phyloP scores from a whole-genome alignment of 495 filamentous ascomycete genomes.

The Cercophora newfieldiana region DNA sequence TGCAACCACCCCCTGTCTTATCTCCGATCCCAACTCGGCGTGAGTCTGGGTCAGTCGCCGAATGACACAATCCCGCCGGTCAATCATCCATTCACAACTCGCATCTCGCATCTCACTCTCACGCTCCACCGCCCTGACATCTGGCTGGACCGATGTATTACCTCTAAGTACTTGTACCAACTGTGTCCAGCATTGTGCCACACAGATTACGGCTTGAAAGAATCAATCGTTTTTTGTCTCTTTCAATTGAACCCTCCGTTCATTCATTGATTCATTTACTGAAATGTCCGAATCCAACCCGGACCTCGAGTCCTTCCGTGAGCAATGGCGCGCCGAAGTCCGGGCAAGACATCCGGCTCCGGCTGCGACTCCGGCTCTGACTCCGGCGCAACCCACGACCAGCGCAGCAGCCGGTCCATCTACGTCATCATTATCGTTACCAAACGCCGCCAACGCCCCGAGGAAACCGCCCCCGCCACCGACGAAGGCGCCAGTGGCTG shows the following conservation, averaged over 20 bases:
- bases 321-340: slow-evolving; percentile 43
- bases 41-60: slow-evolving; percentile 21
- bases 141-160: background rate
- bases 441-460: background rate
- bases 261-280: background rate
- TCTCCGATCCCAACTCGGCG: background rate
- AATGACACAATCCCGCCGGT: slow-evolving; percentile 26
- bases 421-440: slow-evolving; percentile 2
- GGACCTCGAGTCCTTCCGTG: slow-evolving; percentile 43
- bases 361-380: background rate
- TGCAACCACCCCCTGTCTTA: background rate
- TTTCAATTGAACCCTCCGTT: background rate
- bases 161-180: background rate
- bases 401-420: background rate
- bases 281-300: slow-evolving; percentile 34
- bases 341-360: slow-evolving; percentile 22
- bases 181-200: background rate
- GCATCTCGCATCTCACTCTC: background rate
- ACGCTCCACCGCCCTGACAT: background rate
- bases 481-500: slow-evolving; percentile 16
- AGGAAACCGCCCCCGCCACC: slow-evolving; percentile 21
- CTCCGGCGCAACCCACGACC: background rate
- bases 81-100: background rate
- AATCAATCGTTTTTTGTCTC: background rate
- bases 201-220: background rate